A percentile compares a stretch with the other conserved stretches of the same genome.
Conservation (phyloP, 306 rosid species). For the Hylodesmum podocarpum region DNA sequence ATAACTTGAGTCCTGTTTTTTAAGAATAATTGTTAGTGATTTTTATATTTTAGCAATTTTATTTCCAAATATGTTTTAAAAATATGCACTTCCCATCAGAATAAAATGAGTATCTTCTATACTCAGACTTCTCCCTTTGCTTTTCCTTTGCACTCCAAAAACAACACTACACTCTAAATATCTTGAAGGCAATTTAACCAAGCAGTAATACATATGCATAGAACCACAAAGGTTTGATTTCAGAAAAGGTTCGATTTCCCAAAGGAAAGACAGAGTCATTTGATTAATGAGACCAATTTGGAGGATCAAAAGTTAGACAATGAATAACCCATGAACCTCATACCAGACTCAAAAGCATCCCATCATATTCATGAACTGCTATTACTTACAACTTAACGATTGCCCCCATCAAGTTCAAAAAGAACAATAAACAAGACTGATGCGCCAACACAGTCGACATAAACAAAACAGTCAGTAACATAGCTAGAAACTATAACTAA, state of each 20-base stretch:
- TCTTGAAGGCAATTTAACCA: too few species aligned
- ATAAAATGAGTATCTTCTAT: too few species aligned
- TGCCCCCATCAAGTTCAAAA: neutral
- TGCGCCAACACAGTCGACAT: neutral
- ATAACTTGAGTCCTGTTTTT: too few species aligned
- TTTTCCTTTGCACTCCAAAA: too few species aligned
- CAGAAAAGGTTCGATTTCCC: neutral
- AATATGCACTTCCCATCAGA: too few species aligned
- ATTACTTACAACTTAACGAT: slow-evolving; percentile 2
- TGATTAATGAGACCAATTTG: neutral
- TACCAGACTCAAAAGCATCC: neutral
- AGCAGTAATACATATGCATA: neutral
- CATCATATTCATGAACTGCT: neutral
- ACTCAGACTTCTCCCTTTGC: too few species aligned
- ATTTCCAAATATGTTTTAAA: too few species aligned
- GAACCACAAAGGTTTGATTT: neutral
- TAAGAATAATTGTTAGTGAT: too few species aligned
- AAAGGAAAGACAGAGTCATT: neutral
- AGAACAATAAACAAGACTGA: neutral
- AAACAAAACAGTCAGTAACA: neutral
- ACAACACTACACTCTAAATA: too few species aligned
- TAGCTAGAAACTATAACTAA: neutral
- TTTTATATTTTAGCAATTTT: too few species aligned
- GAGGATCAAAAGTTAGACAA: neutral
- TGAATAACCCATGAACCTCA: neutral